phyloP scores from a whole-genome alignment of 345 rosid species.

The Hibiscus tridactylites region DNA sequence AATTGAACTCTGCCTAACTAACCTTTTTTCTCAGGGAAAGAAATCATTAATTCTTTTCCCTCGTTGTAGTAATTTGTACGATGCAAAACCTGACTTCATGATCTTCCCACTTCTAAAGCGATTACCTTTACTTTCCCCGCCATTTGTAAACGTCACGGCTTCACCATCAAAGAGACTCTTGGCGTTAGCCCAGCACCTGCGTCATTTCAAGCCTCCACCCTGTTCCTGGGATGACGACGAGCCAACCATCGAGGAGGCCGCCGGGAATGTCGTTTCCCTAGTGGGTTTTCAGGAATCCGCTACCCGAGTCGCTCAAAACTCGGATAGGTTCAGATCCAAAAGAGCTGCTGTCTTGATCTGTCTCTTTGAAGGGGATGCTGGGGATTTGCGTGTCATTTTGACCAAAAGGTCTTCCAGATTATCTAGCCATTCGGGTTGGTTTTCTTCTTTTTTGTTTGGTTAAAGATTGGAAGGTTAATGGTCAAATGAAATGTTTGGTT shows the following conservation, averaged over 20 bases:
- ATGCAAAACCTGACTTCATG: not conserved
- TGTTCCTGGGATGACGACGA: not conserved
- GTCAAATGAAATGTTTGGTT: not conserved
- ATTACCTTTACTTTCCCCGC: not conserved
- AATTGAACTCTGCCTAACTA: no score
- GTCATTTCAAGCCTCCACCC: not conserved
- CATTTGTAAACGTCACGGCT: not conserved
- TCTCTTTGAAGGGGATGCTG: not conserved
- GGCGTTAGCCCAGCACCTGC: not conserved
- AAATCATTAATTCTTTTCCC: no score
- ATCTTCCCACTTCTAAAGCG: not conserved
- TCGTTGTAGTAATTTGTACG: not conserved
- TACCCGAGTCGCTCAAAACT: not conserved
- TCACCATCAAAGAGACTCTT: not conserved
- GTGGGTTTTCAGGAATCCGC: not conserved
- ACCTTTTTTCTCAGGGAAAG: no score
- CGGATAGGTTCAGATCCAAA: not conserved
- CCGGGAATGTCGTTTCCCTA: not conserved
- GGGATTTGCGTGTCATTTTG: not conserved
- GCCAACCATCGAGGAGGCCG: not conserved
- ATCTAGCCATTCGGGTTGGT: not conserved
- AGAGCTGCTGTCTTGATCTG: not conserved
- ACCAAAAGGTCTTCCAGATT: not conserved
- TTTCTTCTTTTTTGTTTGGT: not conserved
- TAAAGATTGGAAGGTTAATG: not conserved